Percentiles rank a stretch among this genome's conserved stretches.
These are phyloP conservation scores for Amanita exitialis DNA, from an alignment of 768 basidiomycete genomes.

Conservation along the genomic window DNA sequence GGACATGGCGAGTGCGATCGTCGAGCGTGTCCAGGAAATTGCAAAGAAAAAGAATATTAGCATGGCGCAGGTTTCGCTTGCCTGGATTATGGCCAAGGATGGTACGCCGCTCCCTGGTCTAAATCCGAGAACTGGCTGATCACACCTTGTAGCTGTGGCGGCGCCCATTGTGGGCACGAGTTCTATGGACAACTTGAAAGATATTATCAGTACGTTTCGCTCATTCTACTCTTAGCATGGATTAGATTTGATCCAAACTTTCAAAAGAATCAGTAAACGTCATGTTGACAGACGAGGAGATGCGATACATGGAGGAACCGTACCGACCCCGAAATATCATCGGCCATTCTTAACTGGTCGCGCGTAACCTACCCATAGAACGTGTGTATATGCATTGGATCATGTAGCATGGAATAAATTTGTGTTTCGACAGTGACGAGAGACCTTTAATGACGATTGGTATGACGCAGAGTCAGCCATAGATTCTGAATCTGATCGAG, in stretches of 20 bases:
- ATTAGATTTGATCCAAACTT: background rate
- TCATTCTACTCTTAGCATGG: background rate
- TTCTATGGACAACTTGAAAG: constrained; percentile 38
- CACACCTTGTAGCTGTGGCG: constrained; percentile 26
- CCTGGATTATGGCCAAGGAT: too few relatives aligned
- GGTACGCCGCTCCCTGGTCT: constrained; percentile 13
- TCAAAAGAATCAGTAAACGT: constrained; percentile 26
- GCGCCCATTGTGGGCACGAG: constrained; percentile 54
- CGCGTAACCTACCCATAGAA: too few relatives aligned
- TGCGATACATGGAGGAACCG: constrained; percentile 16
- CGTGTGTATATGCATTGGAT: too few relatives aligned
- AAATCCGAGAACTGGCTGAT: background rate
- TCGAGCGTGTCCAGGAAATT: constrained; percentile 31
- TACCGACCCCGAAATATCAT: constrained; percentile 36
- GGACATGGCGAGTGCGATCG: background rate
- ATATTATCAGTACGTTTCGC: constrained; percentile 31
- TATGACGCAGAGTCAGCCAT: too few relatives aligned
- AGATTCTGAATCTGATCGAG: too few relatives aligned
- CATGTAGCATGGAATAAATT: too few relatives aligned
- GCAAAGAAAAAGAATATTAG: too few relatives aligned
- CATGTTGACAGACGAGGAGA: constrained; percentile 43
- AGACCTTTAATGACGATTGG: too few relatives aligned
- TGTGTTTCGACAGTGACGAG: too few relatives aligned
- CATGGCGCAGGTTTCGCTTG: too few relatives aligned
- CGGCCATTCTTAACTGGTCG: constrained; percentile 27